These are phyloP conservation scores for Thelonectria blattea DNA, from an alignment of 2,329 filamentous ascomycete genomes.

Conservation along the genomic window DNA sequence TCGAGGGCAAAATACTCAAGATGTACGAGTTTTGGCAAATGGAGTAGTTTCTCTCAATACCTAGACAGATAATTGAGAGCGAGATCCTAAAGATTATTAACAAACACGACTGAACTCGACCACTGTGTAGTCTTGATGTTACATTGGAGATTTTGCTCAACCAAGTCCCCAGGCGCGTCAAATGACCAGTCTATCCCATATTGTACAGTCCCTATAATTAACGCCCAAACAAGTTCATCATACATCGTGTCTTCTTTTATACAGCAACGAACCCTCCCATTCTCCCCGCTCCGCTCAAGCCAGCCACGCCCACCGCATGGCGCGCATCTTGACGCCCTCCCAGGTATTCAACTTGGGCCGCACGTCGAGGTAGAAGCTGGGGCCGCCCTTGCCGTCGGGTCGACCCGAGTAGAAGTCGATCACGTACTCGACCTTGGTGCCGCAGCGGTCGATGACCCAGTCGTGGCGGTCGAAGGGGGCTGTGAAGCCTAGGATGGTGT, in stretches of 20 bases:
- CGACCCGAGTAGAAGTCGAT: slow-evolving; percentile 96
- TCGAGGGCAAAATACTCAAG: neutral
- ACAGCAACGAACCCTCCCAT: slow-evolving; percentile 7
- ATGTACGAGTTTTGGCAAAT: neutral
- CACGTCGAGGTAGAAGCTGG: slow-evolving; percentile 72
- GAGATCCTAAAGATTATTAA: too few species aligned
- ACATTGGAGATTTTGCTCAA: slow-evolving; percentile 32
- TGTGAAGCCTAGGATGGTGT: slow-evolving; percentile 85
- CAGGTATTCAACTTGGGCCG: slow-evolving; percentile 71
- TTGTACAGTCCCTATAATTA: slow-evolving; percentile 32
- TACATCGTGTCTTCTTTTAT: slow-evolving; percentile 30
- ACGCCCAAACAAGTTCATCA: slow-evolving; percentile 34
- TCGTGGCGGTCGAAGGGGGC: slow-evolving; percentile 95
- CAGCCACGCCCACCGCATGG: slow-evolving; percentile 56
- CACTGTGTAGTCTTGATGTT: slow-evolving; percentile 10
- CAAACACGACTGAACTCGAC: neutral
- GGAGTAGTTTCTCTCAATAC: neutral
- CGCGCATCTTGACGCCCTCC: slow-evolving; percentile 73
- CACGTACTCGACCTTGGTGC: slow-evolving; percentile 85
- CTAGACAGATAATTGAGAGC: too few species aligned
- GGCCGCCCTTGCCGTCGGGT: slow-evolving; percentile 45
- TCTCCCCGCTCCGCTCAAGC: slow-evolving; percentile 40
- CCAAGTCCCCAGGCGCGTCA: slow-evolving; percentile 15
- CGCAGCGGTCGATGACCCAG: slow-evolving; percentile 95
- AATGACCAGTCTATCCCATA: slow-evolving; percentile 21